These are phyloP conservation scores for Spironucleus salmonicida DNA, from an alignment of 208 protist genomes.

Conservation along the genomic window DNA sequence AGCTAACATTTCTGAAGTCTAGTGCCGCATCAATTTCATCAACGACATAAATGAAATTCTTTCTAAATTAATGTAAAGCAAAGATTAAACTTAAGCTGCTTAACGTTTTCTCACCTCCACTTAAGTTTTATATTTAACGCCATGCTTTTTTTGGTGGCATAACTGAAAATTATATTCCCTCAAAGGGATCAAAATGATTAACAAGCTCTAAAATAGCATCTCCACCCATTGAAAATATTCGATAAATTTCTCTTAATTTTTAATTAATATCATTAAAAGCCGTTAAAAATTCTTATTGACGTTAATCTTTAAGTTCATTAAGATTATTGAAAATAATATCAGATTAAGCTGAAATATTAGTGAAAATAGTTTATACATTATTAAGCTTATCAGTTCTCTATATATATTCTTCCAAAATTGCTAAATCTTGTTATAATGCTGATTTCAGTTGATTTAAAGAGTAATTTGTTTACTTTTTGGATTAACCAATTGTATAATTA, in stretches of 20 bases:
- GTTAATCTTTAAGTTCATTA: not conserved
- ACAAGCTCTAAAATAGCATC: slow-evolving; percentile 99
- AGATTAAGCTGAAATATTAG: too few species aligned
- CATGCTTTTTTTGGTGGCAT: slow-evolving; percentile 97
- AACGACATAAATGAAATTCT: slow-evolving; percentile 99
- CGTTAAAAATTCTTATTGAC: slow-evolving; percentile 82
- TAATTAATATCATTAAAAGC: slow-evolving; percentile 84
- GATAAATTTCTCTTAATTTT: slow-evolving; percentile 96
- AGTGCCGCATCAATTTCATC: slow-evolving; percentile 99
- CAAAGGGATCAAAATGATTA: slow-evolving; percentile 58
- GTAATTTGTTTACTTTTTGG: too few species aligned
- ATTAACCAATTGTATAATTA: too few species aligned
- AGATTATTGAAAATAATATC: too few species aligned
- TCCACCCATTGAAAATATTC: slow-evolving; percentile 59
- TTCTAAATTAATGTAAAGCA: slow-evolving; percentile 97
- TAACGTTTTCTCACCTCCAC: slow-evolving; percentile 94
- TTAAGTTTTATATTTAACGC: slow-evolving; percentile 99
- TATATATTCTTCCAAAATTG: too few species aligned
- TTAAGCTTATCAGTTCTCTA: too few species aligned
- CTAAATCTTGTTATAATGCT: too few species aligned
- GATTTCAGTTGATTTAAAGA: too few species aligned
- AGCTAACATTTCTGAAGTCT: slow-evolving; percentile 94
- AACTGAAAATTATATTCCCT: slow-evolving; percentile 63
- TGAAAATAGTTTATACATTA: too few species aligned
- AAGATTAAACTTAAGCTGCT: slow-evolving; percentile 61